Conservation (phyloP, 164 flowering plant genomes). For the Chimonanthus praecox region DNA sequence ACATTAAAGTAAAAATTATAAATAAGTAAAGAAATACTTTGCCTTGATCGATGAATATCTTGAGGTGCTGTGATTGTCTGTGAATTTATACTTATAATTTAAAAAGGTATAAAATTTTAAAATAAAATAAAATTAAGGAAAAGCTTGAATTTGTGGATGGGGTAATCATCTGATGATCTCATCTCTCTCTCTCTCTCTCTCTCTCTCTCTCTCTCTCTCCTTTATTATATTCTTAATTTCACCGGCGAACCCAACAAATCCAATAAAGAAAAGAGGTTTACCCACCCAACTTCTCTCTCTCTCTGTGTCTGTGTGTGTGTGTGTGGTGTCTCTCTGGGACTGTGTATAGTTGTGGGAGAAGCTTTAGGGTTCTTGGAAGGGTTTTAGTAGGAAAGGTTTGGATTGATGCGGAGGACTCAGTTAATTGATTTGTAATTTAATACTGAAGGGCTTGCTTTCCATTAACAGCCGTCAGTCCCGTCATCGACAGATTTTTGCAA, state of each 20-base stretch:
- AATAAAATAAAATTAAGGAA: too few species aligned
- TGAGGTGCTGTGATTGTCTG: too few species aligned
- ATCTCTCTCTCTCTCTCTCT: background rate
- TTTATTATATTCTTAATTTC: background rate
- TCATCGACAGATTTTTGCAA: background rate
- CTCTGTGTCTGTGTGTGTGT: background rate
- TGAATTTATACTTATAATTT: too few species aligned
- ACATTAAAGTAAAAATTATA: too few species aligned
- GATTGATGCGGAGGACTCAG: background rate
- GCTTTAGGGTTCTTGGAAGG: background rate
- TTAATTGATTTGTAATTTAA: background rate
- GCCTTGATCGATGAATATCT: too few species aligned
- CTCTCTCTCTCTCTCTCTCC: background rate
- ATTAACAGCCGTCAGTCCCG: background rate
- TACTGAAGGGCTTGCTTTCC: background rate
- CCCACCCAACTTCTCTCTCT: background rate
- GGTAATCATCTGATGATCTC: too few species aligned
- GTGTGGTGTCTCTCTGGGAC: background rate
- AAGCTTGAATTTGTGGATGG: too few species aligned
- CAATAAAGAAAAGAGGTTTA: background rate
- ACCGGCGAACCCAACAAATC: background rate
- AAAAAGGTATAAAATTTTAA: too few species aligned
- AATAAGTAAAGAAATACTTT: too few species aligned
- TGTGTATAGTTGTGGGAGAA: background rate
- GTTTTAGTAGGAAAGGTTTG: background rate